Conservation (phyloP, 306 rosid species). For the Arachis stenosperma region DNA sequence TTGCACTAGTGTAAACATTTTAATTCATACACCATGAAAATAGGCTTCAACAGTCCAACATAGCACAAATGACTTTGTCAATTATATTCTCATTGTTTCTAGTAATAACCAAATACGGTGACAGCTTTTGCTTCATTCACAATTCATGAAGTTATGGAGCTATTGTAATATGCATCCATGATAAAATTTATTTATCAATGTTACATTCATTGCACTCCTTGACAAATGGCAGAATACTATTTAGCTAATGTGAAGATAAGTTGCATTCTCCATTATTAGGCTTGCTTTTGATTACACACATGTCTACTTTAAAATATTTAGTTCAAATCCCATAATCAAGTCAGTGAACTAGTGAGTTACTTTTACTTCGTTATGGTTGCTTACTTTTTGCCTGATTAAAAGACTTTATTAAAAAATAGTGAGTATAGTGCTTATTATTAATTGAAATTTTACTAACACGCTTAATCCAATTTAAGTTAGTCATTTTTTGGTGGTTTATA, state of each 20-base stretch:
- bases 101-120: too few species aligned
- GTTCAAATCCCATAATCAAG: neutral
- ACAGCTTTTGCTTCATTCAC: too few species aligned
- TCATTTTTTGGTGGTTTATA: too few species aligned
- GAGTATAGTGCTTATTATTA: too few species aligned
- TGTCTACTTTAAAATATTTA: neutral
- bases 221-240: neutral
- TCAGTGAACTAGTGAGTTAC: neutral
- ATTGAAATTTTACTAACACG: too few species aligned
- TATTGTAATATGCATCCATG: neutral
- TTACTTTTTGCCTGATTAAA: conserved; percentile 15
- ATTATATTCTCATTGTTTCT: too few species aligned
- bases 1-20: conserved; percentile 1
- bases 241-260: conserved; percentile 14
- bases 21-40: neutral
- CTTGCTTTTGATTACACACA: neutral
- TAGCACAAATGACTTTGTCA: neutral
- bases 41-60: too few species aligned
- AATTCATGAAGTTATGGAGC: neutral
- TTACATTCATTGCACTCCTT: neutral
- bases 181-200: neutral
- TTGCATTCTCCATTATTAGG: neutral
- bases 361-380: conserved; percentile 23
- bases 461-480: too few species aligned
- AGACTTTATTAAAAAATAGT: too few species aligned